These are phyloP conservation scores for Uronychia binucleata DNA, from an alignment of 73 alveolate species.

Conservation along the genomic window DNA sequence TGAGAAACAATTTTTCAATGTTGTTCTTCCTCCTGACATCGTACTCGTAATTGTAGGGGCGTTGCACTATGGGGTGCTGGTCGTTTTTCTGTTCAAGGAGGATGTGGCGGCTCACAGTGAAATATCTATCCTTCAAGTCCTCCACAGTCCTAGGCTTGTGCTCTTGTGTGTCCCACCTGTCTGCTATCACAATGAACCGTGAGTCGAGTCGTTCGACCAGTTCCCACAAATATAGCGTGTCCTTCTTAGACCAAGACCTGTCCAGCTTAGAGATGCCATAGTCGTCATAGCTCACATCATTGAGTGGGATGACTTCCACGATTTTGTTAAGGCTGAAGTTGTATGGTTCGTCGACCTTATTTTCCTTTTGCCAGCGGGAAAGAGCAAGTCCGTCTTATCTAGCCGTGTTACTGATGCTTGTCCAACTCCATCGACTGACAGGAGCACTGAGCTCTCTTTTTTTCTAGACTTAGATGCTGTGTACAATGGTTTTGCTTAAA, in stretches of 20 bases:
- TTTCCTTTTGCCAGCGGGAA: conserved; percentile 86
- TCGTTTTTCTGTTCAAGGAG: conserved; percentile 65
- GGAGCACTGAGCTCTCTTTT: conserved; percentile 31
- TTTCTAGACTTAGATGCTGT: conserved; percentile 28
- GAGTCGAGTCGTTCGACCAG: conserved; percentile 74
- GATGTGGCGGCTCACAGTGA: conserved; percentile 76
- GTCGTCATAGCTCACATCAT: conserved; percentile 91
- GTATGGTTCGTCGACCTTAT: conserved; percentile 84
- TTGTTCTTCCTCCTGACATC: conserved; percentile 87
- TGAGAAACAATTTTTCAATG: conserved; percentile 79
- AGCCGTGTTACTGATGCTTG: conserved; percentile 78
- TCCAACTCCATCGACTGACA: conserved; percentile 86
- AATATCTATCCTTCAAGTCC: conserved; percentile 88
- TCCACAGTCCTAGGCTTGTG: conserved; percentile 82
- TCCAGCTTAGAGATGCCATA: conserved; percentile 39
- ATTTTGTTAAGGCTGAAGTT: conserved; percentile 79
- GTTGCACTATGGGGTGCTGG: conserved; percentile 81
- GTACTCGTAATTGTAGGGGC: conserved; percentile 87
- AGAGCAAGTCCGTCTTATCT: conserved; percentile 68
- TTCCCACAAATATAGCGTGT: conserved; percentile 86
- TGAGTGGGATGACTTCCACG: conserved; percentile 70
- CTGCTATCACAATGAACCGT: conserved; percentile 85
- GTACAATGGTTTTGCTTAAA: not conserved
- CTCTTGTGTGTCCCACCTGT: conserved; percentile 80
- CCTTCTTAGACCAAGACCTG: conserved; percentile 87